Base-by-base conservation (phyloP, 2,329 filamentous ascomycete species). In the Aspergillus sp. region DNA sequence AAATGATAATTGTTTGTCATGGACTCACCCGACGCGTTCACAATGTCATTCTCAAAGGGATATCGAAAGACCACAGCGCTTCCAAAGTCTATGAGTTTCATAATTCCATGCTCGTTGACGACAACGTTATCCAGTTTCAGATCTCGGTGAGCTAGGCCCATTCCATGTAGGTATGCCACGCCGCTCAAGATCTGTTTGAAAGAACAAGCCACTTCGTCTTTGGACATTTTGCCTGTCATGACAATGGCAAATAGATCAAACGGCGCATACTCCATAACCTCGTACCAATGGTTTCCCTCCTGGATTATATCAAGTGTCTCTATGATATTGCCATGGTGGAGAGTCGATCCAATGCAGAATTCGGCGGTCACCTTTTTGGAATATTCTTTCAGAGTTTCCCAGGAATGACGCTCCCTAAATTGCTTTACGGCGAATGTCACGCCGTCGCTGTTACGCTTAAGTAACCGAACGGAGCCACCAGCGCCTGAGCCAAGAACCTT, bases 41-140 rank as follows among this genome's bases (percentile, higher is more conserved):
- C 90, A 57, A 93, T 86, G 52, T 91, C 91, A 64, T 88, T 92
- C 76, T 99, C 95, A 70, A 99, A 98, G 0, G 95, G 95, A 80
- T 99, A 99, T 68, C 90, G 88, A 79, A 96, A 99, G 41, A 99
- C 93, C 64, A 95, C 93, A 0, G 95, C 93, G 77, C 93, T 98
- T 24, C 95, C 95, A 76, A 99, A 99, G 74, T 99, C 95, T 69
- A 99, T 99, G 63, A 99, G 90, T 77, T 99, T 99, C 92, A 99
- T 96, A 67, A 99, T 98, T 2, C 95, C 95, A 69, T 89, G 86
- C 70, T 96, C 90, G 70, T 93, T 98, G 59, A 99, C 93, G 27
- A 99, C 95, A 19, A 99, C 95, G 66, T 99, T 99, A 78, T 99
- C 95, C 67, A 99, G 78, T 77, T 99, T 99, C 68, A 99, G 72